Percentiles rank a stretch among this genome's conserved stretches.
Conservation (phyloP, 768 basidiomycete genomes). For the Podaxis rugospora region DNA sequence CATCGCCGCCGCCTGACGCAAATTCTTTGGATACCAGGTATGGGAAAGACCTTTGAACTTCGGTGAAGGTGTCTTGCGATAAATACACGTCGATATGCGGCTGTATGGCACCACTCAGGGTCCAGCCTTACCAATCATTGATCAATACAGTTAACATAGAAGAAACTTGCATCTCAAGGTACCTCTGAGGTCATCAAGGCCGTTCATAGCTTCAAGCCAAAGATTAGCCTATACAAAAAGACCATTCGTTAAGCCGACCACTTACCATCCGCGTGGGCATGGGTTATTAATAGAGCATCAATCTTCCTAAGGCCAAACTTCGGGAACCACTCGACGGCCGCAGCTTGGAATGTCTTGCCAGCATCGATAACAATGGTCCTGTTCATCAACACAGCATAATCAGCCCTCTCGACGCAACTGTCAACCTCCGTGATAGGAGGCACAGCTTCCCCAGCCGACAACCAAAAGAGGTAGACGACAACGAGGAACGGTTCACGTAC, state of each 20-base stretch:
- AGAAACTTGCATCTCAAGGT: slow-evolving; percentile 12
- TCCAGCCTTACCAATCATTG: slow-evolving; percentile 55
- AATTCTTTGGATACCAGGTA: slow-evolving; percentile 75
- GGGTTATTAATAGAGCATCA: slow-evolving; percentile 69
- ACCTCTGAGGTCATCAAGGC: slow-evolving; percentile 87
- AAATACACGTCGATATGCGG: slow-evolving; percentile 71
- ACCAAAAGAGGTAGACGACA: neutral
- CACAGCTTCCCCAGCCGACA: neutral
- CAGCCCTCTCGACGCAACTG: neutral
- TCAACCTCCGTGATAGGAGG: neutral
- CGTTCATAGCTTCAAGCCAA: slow-evolving; percentile 64
- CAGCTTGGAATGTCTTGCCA: slow-evolving; percentile 76
- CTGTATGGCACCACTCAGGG: slow-evolving; percentile 60
- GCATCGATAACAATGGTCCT: slow-evolving; percentile 82
- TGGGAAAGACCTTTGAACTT: slow-evolving; percentile 71
- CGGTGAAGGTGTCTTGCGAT: slow-evolving; percentile 58
- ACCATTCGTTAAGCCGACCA: neutral
- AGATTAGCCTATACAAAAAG: neutral
- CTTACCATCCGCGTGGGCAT: slow-evolving; percentile 79
- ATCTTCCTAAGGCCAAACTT: slow-evolving; percentile 63
- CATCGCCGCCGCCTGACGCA: slow-evolving; percentile 79
- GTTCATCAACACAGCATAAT: slow-evolving; percentile 10
- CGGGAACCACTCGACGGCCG: slow-evolving; percentile 49
- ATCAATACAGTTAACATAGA: slow-evolving; percentile 3
- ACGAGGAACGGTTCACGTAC: slow-evolving; percentile 36